Conservation (phyloP, 2,329 filamentous ascomycete species). For the Ceratocystis papillata region DNA sequence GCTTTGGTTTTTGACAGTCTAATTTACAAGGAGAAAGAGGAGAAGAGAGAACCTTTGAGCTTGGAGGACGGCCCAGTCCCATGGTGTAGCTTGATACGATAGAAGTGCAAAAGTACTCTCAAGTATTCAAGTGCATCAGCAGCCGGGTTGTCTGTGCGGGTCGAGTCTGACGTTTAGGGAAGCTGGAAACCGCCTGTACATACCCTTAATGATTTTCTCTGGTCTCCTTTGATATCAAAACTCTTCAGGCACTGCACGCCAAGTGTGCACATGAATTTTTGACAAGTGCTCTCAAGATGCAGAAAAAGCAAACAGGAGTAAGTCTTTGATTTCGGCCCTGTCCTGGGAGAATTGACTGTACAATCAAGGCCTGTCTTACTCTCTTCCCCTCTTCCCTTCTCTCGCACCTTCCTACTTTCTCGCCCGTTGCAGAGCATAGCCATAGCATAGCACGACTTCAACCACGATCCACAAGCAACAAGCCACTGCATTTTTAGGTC, state of each 20-base stretch:
- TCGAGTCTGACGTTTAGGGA: not conserved
- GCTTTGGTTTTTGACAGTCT: too few relatives aligned
- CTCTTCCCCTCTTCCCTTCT: not conserved
- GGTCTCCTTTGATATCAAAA: not conserved
- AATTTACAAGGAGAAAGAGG: too few relatives aligned
- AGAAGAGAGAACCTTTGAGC: too few relatives aligned
- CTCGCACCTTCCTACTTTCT: not conserved
- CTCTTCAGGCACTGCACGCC: not conserved
- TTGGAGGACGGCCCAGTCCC: too few relatives aligned
- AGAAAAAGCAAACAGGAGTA: not conserved
- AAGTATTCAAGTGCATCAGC: too few relatives aligned
- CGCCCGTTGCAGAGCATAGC: too few relatives aligned
- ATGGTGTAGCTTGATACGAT: too few relatives aligned
- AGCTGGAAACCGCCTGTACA: not conserved
- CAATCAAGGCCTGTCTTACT: not conserved
- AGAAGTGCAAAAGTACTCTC: too few relatives aligned
- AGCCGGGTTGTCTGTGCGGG: too few relatives aligned
- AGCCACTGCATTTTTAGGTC: constrained; percentile 9
- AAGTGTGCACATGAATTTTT: not conserved
- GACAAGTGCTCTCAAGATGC: not conserved
- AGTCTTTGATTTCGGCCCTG: not conserved
- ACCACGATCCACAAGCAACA: not conserved
- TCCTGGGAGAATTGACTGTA: not conserved
- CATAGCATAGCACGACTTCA: not conserved
- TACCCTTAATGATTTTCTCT: not conserved